Conservation (phyloP, 2,329 filamentous ascomycete species). For the Corynespora cassiicola region DNA sequence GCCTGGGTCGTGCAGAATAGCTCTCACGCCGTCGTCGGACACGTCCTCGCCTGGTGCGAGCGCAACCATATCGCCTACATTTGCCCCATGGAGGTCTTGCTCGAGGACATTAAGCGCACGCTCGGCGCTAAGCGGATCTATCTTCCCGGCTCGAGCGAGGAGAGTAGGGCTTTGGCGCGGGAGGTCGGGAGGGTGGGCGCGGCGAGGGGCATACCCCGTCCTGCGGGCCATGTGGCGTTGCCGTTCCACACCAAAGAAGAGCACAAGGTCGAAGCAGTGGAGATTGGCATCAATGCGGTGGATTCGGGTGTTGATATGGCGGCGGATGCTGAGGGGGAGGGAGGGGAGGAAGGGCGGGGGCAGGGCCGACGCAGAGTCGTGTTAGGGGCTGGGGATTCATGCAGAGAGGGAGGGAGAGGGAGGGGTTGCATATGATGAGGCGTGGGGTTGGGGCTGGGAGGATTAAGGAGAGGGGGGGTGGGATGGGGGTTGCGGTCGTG, state of each 20-base stretch:
- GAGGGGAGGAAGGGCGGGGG: slow-evolving; percentile 7
- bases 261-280: slow-evolving; percentile 32
- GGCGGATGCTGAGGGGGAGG: neutral
- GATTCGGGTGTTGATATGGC: slow-evolving; percentile 25
- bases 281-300: slow-evolving; percentile 36
- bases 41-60: slow-evolving; percentile 87
- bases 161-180: no score
- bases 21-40: slow-evolving; percentile 82
- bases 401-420: slow-evolving; percentile 33
- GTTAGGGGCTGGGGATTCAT: slow-evolving; percentile 8
- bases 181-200: slow-evolving; percentile 17
- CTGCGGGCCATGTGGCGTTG: no score
- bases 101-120: slow-evolving; percentile 83
- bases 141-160: slow-evolving; percentile 65
- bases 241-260: no score
- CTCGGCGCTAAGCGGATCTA: slow-evolving; percentile 74
- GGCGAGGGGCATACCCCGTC: no score
- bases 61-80: slow-evolving; percentile 87
- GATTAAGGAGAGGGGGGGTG: slow-evolving; percentile 26
- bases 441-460: slow-evolving; percentile 30
- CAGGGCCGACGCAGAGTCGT: slow-evolving; percentile 5
- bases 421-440: slow-evolving; percentile 30
- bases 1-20: slow-evolving; percentile 89
- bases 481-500: no score
- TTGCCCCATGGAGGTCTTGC: slow-evolving; percentile 89